phyloP scores from a whole-genome alignment of 176 grass and related monocot genomes.

The Lolium multiflorum region DNA sequence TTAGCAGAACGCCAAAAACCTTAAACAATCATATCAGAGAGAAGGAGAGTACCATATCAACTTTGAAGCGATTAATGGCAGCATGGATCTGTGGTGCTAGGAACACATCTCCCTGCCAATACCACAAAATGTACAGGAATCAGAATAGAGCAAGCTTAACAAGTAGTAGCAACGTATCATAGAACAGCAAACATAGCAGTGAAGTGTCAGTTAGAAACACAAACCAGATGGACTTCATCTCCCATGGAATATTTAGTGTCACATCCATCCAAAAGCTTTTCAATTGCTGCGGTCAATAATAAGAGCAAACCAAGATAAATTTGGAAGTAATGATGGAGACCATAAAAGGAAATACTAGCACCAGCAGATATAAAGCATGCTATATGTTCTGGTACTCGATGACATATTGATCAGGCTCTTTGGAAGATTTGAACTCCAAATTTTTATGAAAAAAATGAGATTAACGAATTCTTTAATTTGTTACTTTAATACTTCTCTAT shows the following conservation, averaged over 20 bases:
- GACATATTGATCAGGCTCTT: not conserved
- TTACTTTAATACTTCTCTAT: not conserved
- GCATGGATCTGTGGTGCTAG: constrained; percentile 70
- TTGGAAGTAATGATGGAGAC: not conserved
- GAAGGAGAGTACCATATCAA: constrained; percentile 61
- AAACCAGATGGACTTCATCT: constrained; percentile 80
- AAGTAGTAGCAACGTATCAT: not conserved
- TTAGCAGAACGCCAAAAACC: not conserved
- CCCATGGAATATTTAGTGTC: constrained; percentile 83
- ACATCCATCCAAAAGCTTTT: constrained; percentile 72
- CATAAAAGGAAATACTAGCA: not conserved
- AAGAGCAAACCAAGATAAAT: not conserved
- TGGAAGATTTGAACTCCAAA: not conserved
- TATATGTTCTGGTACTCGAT: not conserved
- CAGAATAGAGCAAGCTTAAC: not conserved
- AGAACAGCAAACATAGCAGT: constrained; percentile 24
- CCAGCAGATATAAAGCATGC: not conserved
- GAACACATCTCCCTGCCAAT: constrained; percentile 63
- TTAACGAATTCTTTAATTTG: not conserved
- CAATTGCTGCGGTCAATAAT: constrained; percentile 59
- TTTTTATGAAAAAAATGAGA: not conserved
- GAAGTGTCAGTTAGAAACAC: constrained; percentile 40
- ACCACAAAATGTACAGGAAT: constrained; percentile 13
- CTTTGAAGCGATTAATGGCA: constrained; percentile 50
- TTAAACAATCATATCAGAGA: not conserved